Evolutionary conservation across 768 basidiomycete species (phyloP).

Genomic region (Boletus rex-veris): DNA sequence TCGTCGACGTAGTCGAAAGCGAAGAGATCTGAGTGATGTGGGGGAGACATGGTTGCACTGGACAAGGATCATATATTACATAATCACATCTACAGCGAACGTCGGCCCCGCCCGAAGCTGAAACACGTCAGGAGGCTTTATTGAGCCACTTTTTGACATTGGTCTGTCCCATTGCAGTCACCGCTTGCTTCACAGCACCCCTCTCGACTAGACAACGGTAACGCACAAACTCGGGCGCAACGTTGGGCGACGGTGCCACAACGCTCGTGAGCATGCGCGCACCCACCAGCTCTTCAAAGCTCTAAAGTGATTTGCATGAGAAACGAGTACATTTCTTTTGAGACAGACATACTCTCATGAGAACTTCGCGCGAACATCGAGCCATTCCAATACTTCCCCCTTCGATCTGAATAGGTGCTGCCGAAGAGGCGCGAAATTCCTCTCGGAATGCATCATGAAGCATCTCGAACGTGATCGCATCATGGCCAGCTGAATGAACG

Average conservation of each 20-base stretch:
- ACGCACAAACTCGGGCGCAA: constrained; percentile 69
- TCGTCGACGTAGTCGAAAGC: constrained; percentile 65
- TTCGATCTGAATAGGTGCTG: constrained; percentile 71
- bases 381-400: constrained; percentile 77
- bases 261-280: constrained; percentile 54
- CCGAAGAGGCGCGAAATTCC: constrained; percentile 66
- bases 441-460: constrained; percentile 75
- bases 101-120: no score
- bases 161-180: constrained; percentile 63
- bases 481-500: constrained; percentile 69
- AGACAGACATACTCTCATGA: constrained; percentile 54
- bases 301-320: constrained; percentile 41
- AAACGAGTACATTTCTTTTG: neutral
- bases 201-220: constrained; percentile 66
- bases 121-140: constrained; percentile 37
- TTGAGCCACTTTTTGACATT: constrained; percentile 77
- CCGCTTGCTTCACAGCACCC: constrained; percentile 61
- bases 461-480: constrained; percentile 88
- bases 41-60: constrained; percentile 13
- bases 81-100: constrained; percentile 16
- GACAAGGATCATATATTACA: constrained; percentile 14
- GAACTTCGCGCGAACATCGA: constrained; percentile 57
- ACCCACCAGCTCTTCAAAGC: constrained; percentile 67
- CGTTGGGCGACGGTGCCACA: constrained; percentile 44
- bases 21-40: constrained; percentile 29